Percentiles rank a stretch among this genome's conserved stretches.
Conservation (phyloP, 495 filamentous ascomycete species). For the Podospora appendiculata region DNA sequence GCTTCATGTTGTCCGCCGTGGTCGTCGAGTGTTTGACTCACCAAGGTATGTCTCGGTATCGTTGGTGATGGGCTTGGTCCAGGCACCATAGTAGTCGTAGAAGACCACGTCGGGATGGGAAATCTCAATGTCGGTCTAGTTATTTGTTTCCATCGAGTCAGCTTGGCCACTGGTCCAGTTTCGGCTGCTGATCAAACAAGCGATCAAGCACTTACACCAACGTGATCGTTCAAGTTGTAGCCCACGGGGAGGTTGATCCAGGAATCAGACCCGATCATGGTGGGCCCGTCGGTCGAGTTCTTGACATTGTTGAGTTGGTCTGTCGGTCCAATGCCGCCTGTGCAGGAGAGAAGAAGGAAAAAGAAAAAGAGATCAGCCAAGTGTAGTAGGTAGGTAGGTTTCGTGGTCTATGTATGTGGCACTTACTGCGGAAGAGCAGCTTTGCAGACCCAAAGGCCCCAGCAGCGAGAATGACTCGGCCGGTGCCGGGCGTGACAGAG, state of each 20-base stretch:
- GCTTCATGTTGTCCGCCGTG: neutral
- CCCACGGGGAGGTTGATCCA: conserved; percentile 70
- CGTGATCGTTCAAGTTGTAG: conserved; percentile 61
- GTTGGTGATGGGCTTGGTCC: conserved; percentile 29
- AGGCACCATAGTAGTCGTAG: conserved; percentile 60
- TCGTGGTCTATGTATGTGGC: too few relatives aligned
- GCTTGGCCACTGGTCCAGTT: too few relatives aligned
- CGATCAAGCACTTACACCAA: conserved; percentile 38
- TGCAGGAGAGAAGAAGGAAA: neutral
- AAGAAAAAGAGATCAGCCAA: neutral
- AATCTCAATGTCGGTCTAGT: conserved; percentile 50
- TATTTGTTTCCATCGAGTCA: conserved; percentile 21
- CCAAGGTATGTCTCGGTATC: conserved; percentile 29
- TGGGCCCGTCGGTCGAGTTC: conserved; percentile 42
- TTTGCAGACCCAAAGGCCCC: conserved; percentile 63
- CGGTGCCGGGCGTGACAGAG: conserved; percentile 46
- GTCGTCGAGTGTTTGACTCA: conserved; percentile 8
- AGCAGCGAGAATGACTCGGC: conserved; percentile 59
- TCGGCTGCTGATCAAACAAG: too few relatives aligned
- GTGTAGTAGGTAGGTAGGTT: too few relatives aligned
- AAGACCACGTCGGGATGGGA: conserved; percentile 50
- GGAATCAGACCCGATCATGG: conserved; percentile 36
- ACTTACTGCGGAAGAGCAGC: conserved; percentile 43
- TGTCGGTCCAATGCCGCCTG: conserved; percentile 50
- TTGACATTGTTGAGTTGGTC: conserved; percentile 50